Conservation (phyloP, 352 stramenopile species). For the Peronospora farinosa region DNA sequence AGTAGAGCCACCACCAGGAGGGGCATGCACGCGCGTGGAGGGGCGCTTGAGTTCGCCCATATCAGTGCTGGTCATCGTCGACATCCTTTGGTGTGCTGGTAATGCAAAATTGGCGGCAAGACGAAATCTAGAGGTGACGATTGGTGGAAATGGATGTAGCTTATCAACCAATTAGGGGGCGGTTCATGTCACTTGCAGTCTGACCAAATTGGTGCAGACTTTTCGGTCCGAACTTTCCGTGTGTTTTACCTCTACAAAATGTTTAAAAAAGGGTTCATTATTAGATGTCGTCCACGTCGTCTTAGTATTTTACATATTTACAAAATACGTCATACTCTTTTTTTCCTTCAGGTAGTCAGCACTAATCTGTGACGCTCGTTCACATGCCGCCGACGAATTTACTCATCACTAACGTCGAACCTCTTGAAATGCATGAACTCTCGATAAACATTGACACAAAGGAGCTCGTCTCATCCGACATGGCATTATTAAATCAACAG, state of each 20-base stretch:
- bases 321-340: too few species aligned
- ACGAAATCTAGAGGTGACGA: not conserved
- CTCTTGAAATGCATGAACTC: slow-evolving; percentile 16
- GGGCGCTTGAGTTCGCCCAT: slow-evolving; percentile 81
- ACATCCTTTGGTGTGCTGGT: slow-evolving; percentile 34
- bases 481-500: slow-evolving; percentile 2
- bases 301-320: too few species aligned
- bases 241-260: too few species aligned
- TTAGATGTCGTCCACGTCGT: too few species aligned
- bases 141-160: slow-evolving; percentile 2
- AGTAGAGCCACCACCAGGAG: slow-evolving; percentile 70
- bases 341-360: too few species aligned
- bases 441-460: slow-evolving; percentile 20
- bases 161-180: too few species aligned
- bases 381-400: not conserved
- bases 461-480: slow-evolving; percentile 4
- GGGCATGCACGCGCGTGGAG: slow-evolving; percentile 75
- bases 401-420: slow-evolving; percentile 6
- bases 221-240: too few species aligned
- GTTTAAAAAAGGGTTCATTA: too few species aligned
- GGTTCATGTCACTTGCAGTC: too few species aligned
- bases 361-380: too few species aligned
- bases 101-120: too few species aligned
- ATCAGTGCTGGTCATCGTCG: slow-evolving; percentile 76
- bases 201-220: too few species aligned